Conservation (phyloP, 106 monocot genomes). For the Platanthera guangdongensis region DNA sequence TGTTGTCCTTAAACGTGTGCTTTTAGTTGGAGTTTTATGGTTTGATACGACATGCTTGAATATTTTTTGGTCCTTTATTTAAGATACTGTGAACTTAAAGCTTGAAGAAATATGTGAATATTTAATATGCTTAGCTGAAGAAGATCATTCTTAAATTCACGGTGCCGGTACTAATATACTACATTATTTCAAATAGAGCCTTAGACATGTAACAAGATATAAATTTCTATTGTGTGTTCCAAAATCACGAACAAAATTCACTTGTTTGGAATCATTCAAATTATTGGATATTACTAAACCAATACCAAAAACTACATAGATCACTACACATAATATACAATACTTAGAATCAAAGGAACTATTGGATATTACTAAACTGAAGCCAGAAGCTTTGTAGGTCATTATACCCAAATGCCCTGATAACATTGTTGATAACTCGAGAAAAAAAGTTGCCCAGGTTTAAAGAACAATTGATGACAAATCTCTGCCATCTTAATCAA, state of each 20-base stretch:
- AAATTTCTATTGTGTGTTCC: too few relatives aligned
- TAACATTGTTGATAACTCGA: too few relatives aligned
- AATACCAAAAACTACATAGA: too few relatives aligned
- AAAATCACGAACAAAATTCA: too few relatives aligned
- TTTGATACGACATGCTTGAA: not conserved
- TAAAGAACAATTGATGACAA: not conserved
- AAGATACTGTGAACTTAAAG: not conserved
- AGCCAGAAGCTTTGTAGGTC: not conserved
- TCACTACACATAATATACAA: too few relatives aligned
- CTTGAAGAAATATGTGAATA: not conserved
- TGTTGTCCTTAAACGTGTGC: not conserved
- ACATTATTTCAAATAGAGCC: too few relatives aligned
- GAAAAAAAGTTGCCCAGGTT: not conserved
- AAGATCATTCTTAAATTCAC: too few relatives aligned
- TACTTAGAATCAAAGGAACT: not conserved
- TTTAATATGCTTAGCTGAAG: too few relatives aligned
- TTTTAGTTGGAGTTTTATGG: not conserved
- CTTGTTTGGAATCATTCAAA: too few relatives aligned
- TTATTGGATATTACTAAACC: too few relatives aligned
- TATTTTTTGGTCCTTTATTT: not conserved
- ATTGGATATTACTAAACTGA: not conserved
- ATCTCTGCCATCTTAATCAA: not conserved
- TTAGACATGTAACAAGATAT: too few relatives aligned
- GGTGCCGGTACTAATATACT: too few relatives aligned
- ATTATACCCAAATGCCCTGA: not conserved